These are phyloP conservation scores for Dactylonectria macrodidyma DNA, from an alignment of 2,329 filamentous ascomycete genomes.

Conservation along the genomic window DNA sequence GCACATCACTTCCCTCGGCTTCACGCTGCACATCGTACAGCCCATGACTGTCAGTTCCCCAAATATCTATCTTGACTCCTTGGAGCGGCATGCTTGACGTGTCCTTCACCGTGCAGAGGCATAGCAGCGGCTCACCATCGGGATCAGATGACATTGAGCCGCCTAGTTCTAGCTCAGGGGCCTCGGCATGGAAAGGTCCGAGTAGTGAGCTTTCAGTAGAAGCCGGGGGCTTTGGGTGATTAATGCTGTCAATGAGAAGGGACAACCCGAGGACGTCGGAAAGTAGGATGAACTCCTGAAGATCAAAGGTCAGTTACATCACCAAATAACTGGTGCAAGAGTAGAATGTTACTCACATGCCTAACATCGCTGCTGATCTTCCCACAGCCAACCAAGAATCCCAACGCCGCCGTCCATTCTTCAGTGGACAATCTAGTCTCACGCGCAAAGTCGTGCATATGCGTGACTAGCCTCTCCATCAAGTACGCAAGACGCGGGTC, in stretches of 20 bases:
- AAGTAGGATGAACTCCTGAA: constrained; percentile 79
- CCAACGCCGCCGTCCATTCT: constrained; percentile 81
- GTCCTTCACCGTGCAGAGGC: constrained; percentile 77
- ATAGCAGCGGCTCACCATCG: constrained; percentile 75
- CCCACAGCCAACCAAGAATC: constrained; percentile 75
- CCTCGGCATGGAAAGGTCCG: constrained; percentile 84
- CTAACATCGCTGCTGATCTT: constrained; percentile 78
- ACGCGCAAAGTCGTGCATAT: constrained; percentile 83
- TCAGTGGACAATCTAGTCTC: constrained; percentile 80
- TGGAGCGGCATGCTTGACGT: constrained; percentile 71
- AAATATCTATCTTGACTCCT: constrained; percentile 80
- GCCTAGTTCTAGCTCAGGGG: constrained; percentile 61
- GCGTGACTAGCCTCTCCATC: constrained; percentile 77
- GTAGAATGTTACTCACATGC: constrained; percentile 60
- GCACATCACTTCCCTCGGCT: constrained; percentile 59
- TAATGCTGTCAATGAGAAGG: constrained; percentile 81
- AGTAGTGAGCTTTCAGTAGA: constrained; percentile 83
- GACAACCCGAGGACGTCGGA: constrained; percentile 83
- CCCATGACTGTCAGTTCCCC: constrained; percentile 83
- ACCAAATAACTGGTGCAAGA: too few relatives aligned
- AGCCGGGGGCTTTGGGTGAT: constrained; percentile 79
- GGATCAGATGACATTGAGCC: constrained; percentile 77
- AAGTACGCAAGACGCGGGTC: constrained; percentile 77
- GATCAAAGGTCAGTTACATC: constrained; percentile 23
- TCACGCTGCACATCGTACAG: constrained; percentile 83